Conservation (phyloP, 176 grass and related monocot species). For the Guadua angustifolia region DNA sequence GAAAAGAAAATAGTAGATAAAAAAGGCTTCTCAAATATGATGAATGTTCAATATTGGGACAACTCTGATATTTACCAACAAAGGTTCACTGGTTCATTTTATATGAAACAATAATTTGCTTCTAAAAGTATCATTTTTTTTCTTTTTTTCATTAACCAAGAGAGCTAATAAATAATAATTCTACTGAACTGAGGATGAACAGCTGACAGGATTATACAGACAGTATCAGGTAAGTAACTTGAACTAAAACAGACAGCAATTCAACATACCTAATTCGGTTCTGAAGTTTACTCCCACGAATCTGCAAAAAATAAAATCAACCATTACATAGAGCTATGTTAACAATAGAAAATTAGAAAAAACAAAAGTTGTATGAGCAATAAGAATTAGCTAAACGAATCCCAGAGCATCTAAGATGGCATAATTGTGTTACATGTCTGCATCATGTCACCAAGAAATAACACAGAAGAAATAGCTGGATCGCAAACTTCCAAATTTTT, state of each 20-base stretch:
- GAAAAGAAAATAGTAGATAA: slow-evolving; percentile 30
- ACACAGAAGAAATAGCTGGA: not conserved
- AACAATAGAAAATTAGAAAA: not conserved
- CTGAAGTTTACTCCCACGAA: slow-evolving; percentile 96
- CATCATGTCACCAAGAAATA: slow-evolving; percentile 10
- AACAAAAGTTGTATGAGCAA: not conserved
- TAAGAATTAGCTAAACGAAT: slow-evolving; percentile 24
- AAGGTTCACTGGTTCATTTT: not conserved
- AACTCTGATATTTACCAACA: slow-evolving; percentile 19
- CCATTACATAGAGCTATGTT: slow-evolving; percentile 24
- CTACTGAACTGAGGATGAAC: not conserved
- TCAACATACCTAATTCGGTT: slow-evolving; percentile 84
- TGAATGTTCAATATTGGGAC: not conserved
- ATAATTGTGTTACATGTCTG: slow-evolving; percentile 9
- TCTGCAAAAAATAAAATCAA: slow-evolving; percentile 59
- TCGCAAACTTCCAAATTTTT: not conserved
- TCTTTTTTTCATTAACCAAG: not conserved
- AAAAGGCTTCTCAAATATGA: slow-evolving; percentile 18
- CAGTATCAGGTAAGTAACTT: slow-evolving; percentile 19
- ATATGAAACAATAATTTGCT: not conserved
- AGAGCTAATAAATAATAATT: slow-evolving; percentile 23
- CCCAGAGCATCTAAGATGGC: not conserved
- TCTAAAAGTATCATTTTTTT: not conserved
- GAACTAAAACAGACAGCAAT: slow-evolving; percentile 26
- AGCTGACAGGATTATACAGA: not conserved